Percentiles rank a stretch among this genome's conserved stretches.
Conservation (phyloP, 2,329 filamentous ascomycete species). For the Diatrype stigma region DNA sequence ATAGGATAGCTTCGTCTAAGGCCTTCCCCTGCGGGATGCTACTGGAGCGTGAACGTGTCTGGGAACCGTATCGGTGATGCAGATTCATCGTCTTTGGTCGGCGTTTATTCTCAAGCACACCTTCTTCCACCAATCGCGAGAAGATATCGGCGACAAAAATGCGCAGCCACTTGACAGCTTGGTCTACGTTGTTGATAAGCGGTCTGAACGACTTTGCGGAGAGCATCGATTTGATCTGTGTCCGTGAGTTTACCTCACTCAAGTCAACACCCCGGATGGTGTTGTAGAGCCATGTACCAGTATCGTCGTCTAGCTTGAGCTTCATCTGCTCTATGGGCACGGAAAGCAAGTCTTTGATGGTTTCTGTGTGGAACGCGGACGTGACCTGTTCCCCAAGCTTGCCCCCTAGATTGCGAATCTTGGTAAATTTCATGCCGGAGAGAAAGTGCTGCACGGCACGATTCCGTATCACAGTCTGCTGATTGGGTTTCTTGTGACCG, state of each 20-base stretch:
- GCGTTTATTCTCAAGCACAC: slow-evolving; percentile 79
- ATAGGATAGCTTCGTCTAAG: slow-evolving; percentile 68
- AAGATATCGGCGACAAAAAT: slow-evolving; percentile 94
- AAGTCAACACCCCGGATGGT: slow-evolving; percentile 80
- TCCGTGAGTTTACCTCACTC: slow-evolving; percentile 85
- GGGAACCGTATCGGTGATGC: slow-evolving; percentile 70
- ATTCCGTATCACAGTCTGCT: slow-evolving; percentile 89
- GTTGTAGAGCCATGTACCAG: slow-evolving; percentile 78
- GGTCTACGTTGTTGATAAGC: slow-evolving; percentile 70
- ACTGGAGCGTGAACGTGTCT: slow-evolving; percentile 69
- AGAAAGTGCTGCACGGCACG: slow-evolving; percentile 78
- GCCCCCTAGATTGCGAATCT: slow-evolving; percentile 90
- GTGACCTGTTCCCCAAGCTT: slow-evolving; percentile 88
- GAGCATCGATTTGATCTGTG: slow-evolving; percentile 95
- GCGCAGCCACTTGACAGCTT: slow-evolving; percentile 78
- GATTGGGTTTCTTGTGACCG: slow-evolving; percentile 86
- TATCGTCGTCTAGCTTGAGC: slow-evolving; percentile 75
- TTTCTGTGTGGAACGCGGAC: slow-evolving; percentile 75
- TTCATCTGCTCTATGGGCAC: slow-evolving; percentile 74
- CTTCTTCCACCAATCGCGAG: slow-evolving; percentile 84
- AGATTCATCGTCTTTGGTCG: slow-evolving; percentile 82
- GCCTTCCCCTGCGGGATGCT: slow-evolving; percentile 73
- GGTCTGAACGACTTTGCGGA: slow-evolving; percentile 94
- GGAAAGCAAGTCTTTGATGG: slow-evolving; percentile 68
- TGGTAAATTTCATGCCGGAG: slow-evolving; percentile 83